These are phyloP conservation scores for Erodium texanum DNA, from an alignment of 441 rosid genomes.

Conservation along the genomic window DNA sequence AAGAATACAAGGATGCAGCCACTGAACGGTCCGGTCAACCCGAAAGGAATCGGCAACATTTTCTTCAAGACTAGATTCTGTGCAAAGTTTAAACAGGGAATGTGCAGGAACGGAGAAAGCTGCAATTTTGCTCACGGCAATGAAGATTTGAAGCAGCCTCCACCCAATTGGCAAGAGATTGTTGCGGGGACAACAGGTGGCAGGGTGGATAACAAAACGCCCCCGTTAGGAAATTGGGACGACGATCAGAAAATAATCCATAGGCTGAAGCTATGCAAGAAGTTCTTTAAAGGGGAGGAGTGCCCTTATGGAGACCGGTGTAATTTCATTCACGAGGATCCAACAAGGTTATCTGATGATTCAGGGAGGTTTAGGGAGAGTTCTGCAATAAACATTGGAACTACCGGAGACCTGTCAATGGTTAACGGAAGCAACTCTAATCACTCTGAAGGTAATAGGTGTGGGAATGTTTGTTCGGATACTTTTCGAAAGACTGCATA, in stretches of 20 bases:
- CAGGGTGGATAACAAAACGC: conserved; percentile 29
- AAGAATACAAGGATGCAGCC: conserved; percentile 24
- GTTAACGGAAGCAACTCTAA: conserved; percentile 31
- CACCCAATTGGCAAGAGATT: conserved; percentile 90
- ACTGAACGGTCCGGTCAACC: conserved; percentile 22
- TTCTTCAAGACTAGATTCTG: conserved; percentile 91
- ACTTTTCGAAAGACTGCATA: conserved; percentile 47
- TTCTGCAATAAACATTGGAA: conserved; percentile 73
- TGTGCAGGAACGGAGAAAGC: conserved; percentile 77
- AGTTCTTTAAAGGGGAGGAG: conserved; percentile 82
- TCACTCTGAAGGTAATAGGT: conserved; percentile 40
- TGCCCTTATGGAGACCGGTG: conserved; percentile 94
- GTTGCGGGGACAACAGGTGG: conserved; percentile 41
- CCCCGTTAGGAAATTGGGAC: conserved; percentile 53
- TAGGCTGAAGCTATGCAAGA: conserved; percentile 91
- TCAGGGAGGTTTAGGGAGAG: conserved; percentile 60
- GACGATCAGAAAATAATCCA: conserved; percentile 89
- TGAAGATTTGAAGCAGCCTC: conserved; percentile 87
- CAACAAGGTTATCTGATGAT: conserved; percentile 72
- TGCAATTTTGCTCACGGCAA: conserved; percentile 91
- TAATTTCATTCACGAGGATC: conserved; percentile 84
- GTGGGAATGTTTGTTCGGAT: conserved; percentile 31
- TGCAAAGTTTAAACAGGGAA: conserved; percentile 56
- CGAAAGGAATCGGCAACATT: conserved; percentile 59
- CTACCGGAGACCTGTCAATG: conserved; percentile 25